A percentile compares a stretch with the other conserved stretches of the same genome.
These are phyloP conservation scores for Cucurbita maxima DNA, from an alignment of 306 rosid species.

Conservation along the genomic window DNA sequence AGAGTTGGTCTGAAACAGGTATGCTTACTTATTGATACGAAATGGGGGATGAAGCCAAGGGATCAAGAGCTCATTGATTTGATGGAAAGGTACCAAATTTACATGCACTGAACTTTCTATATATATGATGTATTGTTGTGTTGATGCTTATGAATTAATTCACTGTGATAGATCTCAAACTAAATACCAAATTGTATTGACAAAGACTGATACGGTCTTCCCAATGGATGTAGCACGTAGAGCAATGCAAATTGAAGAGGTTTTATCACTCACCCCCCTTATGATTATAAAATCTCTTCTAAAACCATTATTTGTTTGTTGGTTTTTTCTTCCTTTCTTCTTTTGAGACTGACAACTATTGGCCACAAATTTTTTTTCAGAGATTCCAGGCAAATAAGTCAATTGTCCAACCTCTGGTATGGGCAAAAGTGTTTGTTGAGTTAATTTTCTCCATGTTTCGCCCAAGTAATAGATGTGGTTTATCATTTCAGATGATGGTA, in stretches of 20 bases:
- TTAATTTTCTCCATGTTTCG: not conserved
- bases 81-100: constrained; percentile 67
- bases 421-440: constrained; percentile 9
- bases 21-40: constrained; percentile 78
- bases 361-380: constrained; percentile 20
- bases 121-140: not conserved
- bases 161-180: constrained; percentile 57
- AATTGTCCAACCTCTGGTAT: constrained; percentile 73
- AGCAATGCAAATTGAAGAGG: constrained; percentile 91
- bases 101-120: not conserved
- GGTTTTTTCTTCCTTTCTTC: not conserved
- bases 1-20: constrained; percentile 75
- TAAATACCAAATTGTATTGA: constrained; percentile 73
- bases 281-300: not conserved
- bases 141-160: constrained; percentile 8
- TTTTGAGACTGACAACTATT: constrained; percentile 19
- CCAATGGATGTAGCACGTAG: constrained; percentile 90
- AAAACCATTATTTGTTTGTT: constrained; percentile 1
- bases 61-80: constrained; percentile 68
- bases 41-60: constrained; percentile 98
- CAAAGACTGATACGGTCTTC: constrained; percentile 68
- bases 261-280: not conserved
- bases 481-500: constrained; percentile 60
- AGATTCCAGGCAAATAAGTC: constrained; percentile 57
- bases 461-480: not conserved